Evolutionary conservation across 352 stramenopile genomes (phyloP).

Genomic region (Phytophthora sojae): DNA sequence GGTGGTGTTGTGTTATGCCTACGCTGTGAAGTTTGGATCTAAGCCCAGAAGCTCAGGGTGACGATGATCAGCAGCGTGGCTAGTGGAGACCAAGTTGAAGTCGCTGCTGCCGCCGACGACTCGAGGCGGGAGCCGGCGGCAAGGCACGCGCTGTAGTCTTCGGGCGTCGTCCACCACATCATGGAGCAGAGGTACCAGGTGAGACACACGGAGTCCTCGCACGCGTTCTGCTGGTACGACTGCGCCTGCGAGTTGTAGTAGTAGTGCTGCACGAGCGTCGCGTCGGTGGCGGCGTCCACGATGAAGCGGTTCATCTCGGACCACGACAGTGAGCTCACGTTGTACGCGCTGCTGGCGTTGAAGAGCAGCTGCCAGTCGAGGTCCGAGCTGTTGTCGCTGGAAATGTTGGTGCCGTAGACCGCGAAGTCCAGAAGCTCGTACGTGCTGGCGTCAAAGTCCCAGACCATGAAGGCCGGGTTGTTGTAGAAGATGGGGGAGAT

Average conservation of each 20-base stretch:
- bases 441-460: constrained; percentile 71
- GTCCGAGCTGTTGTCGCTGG: constrained; percentile 37
- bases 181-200: constrained; percentile 75
- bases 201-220: constrained; percentile 48
- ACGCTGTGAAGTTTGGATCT: background rate
- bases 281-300: constrained; percentile 45
- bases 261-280: constrained; percentile 62
- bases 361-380: constrained; percentile 66
- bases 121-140: constrained; percentile 26
- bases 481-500: constrained; percentile 92
- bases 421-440: constrained; percentile 78
- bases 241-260: constrained; percentile 84
- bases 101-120: constrained; percentile 22
- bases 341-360: constrained; percentile 60
- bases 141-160: constrained; percentile 64
- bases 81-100: background rate
- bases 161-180: constrained; percentile 77
- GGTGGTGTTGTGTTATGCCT: background rate
- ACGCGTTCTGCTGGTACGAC: constrained; percentile 51
- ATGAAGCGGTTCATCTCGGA: constrained; percentile 51
- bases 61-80: background rate
- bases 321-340: constrained; percentile 54
- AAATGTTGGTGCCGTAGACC: constrained; percentile 78
- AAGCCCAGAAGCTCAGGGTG: background rate
- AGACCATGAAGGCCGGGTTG: constrained; percentile 91